Percentiles rank a stretch among this genome's conserved stretches.
These are phyloP conservation scores for Fraxinus nigra DNA, from an alignment of 305 asterid species.

Conservation along the genomic window DNA sequence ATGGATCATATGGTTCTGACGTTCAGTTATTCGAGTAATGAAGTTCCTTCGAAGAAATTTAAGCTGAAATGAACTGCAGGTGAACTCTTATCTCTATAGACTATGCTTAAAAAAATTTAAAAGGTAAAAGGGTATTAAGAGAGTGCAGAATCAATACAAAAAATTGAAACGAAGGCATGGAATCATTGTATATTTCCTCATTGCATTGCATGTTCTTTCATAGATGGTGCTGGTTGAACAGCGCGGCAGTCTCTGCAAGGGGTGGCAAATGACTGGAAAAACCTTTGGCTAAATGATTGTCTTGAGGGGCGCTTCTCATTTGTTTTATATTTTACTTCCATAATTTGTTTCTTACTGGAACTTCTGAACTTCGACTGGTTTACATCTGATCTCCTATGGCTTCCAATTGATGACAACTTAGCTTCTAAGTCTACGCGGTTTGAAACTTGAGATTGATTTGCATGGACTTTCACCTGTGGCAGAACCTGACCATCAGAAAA, in stretches of 20 bases:
- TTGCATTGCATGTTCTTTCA: not conserved
- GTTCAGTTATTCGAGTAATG: not conserved
- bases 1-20: not conserved
- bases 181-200: not conserved
- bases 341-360: slow-evolving; percentile 9
- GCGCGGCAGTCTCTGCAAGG: slow-evolving; percentile 52
- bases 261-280: slow-evolving; percentile 39
- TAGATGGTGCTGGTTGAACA: slow-evolving; percentile 28
- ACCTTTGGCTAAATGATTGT: slow-evolving; percentile 35
- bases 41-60: slow-evolving; percentile 2
- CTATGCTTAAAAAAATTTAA: not conserved
- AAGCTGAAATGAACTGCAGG: not conserved
- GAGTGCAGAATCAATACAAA: not conserved
- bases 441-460: slow-evolving; percentile 27
- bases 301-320: slow-evolving; percentile 26
- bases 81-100: not conserved
- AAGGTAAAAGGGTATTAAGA: not conserved
- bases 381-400: slow-evolving; percentile 23
- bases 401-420: slow-evolving; percentile 24
- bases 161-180: not conserved
- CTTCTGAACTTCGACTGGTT: slow-evolving; percentile 23
- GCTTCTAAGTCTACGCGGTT: slow-evolving; percentile 18
- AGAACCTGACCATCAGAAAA: slow-evolving; percentile 19
- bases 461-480: slow-evolving; percentile 8
- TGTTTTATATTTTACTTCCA: slow-evolving; percentile 24